These are phyloP conservation scores for Aureobasidium sp. DNA, from an alignment of 2,329 filamentous ascomycete genomes.

Conservation along the genomic window DNA sequence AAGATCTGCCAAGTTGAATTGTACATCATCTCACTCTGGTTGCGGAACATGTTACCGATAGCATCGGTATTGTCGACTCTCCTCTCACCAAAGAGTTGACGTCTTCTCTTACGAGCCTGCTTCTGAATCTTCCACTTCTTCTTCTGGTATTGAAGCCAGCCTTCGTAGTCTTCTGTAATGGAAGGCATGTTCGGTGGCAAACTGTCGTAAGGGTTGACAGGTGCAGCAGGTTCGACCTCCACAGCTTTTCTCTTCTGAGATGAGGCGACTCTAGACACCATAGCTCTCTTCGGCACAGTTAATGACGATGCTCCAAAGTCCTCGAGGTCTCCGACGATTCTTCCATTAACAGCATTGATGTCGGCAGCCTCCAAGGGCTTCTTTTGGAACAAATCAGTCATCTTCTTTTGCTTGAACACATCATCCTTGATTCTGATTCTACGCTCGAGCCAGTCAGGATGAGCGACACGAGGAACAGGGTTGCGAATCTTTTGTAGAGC, in stretches of 20 bases:
- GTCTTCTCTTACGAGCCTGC: constrained; percentile 72
- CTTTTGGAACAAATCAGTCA: constrained; percentile 83
- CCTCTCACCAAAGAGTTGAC: constrained; percentile 89
- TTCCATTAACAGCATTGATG: constrained; percentile 55
- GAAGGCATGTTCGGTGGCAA: constrained; percentile 79
- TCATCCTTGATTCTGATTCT: constrained; percentile 94
- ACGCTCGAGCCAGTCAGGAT: constrained; percentile 94
- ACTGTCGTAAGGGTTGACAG: constrained; percentile 69
- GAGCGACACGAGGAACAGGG: constrained; percentile 83
- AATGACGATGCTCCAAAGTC: constrained; percentile 37
- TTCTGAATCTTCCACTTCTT: constrained; percentile 98
- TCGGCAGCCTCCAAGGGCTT: constrained; percentile 65
- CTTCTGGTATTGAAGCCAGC: constrained; percentile 90
- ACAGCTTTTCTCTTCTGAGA: constrained; percentile 44
- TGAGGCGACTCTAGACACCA: constrained; percentile 26
- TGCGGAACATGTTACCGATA: constrained; percentile 71
- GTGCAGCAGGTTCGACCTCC: constrained; percentile 45
- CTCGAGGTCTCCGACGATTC: constrained; percentile 49
- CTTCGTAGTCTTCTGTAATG: constrained; percentile 77
- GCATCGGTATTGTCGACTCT: constrained; percentile 53
- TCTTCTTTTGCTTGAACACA: constrained; percentile 96
- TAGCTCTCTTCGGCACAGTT: constrained; percentile 40
- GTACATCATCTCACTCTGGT: constrained; percentile 84
- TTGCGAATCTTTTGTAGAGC: constrained; percentile 93
- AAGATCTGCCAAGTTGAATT: constrained; percentile 92